Base-by-base conservation (phyloP, 2,329 filamentous ascomycete species). In the Penicillium sp. region DNA sequence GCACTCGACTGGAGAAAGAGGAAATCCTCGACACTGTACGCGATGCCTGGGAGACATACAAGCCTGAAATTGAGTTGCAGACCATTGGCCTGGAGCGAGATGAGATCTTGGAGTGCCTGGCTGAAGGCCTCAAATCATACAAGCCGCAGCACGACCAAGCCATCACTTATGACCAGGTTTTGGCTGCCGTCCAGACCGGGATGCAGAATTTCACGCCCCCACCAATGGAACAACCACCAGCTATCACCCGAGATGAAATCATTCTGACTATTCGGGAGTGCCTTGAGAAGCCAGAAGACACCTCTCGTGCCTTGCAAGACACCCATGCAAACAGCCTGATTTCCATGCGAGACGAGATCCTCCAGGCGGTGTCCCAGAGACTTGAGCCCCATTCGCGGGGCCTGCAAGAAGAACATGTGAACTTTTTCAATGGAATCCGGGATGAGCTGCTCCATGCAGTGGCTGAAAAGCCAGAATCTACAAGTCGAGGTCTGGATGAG, bases 1-100 rank as follows among this genome's bases (percentile, higher is more conserved):
- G 75, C 37, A 77, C 76, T 10, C 76, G 79, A n/a, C 75, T 91
- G 47, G 88, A 86, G 65, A 86, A 90, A 63, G 91, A 96, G 48
- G 91, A 96, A 57, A 90, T 98, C 35, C 84, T 98, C 2, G 84
- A 90, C 27, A 92, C 93, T 3, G 90, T 98, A 14, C 87, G 88
- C 64, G 92, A 96, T 65, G 93, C 93, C 1, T 96, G 92, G 86
- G 93, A 97, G 70, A 90, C 87, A 53, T 96, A 96, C 76, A 96
- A 96, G 75, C 93, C 93, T 1, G 91, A 97, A 66, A 91, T 96
- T 50, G 89, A 96, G 65, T 83, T 96, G 5, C 89, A 96, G 66
- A 91, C 96, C 67, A 90, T 96, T 60, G 93, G 93, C 2, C 80
- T 98, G 1, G 93, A 96, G 72, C 85, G 91, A 5, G 91, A 97